Percentiles rank a stretch among this genome's conserved stretches.
Evolutionary conservation across 2,329 filamentous ascomycete species (phyloP).

Genomic region (Xylariales sp.): DNA sequence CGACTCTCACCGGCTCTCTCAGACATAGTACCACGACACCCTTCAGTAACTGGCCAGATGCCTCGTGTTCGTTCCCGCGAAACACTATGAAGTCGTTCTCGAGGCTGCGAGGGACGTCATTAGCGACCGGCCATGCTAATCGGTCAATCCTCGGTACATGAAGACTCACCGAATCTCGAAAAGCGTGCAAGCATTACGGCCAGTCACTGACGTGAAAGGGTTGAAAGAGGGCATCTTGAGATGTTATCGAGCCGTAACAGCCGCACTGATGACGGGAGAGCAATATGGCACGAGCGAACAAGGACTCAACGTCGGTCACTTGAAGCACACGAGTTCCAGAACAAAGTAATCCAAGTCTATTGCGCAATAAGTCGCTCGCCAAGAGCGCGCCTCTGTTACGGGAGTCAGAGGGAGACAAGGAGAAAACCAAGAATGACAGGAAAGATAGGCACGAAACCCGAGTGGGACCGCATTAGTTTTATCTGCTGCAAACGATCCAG

Average conservation of each 20-base stretch:
- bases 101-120: slow-evolving; percentile 43
- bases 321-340: too few relatives aligned
- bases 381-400: background rate
- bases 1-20: slow-evolving; percentile 62
- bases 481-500: slow-evolving; percentile 3
- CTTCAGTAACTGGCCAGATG: slow-evolving; percentile 68
- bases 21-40: slow-evolving; percentile 72
- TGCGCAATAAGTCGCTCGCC: too few relatives aligned
- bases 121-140: background rate
- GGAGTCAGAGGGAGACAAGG: background rate
- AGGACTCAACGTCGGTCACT: too few relatives aligned
- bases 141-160: background rate
- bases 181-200: slow-evolving; percentile 25
- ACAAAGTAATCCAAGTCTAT: too few relatives aligned
- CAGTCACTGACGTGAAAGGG: slow-evolving; percentile 25
- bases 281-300: too few relatives aligned
- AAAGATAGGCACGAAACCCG: background rate
- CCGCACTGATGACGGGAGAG: background rate
- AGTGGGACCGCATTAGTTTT: slow-evolving; percentile 8
- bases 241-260: background rate
- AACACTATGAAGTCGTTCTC: slow-evolving; percentile 78
- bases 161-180: slow-evolving; percentile 29
- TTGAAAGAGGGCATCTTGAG: slow-evolving; percentile 26
- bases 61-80: slow-evolving; percentile 69
- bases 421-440: background rate